A percentile compares a stretch with the other conserved stretches of the same genome.
These are phyloP conservation scores for Friedmanniomyces endolithicus DNA, from an alignment of 495 filamentous ascomycete species.

Conservation along the genomic window DNA sequence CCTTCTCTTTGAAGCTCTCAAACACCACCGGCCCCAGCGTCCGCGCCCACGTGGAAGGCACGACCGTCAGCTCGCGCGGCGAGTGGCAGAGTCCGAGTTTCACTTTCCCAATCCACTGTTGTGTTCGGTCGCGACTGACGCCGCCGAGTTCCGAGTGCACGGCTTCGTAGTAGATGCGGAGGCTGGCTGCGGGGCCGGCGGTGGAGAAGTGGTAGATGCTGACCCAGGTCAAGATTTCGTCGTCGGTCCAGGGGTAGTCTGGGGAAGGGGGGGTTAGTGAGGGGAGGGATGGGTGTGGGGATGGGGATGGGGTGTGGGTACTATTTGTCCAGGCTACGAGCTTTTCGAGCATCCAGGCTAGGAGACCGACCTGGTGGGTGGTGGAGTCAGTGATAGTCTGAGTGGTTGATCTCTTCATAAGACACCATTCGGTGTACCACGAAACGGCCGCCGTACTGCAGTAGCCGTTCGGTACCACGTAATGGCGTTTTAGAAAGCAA, in stretches of 20 bases:
- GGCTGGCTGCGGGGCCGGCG: conserved; percentile 44
- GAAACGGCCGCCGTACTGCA: too few relatives aligned
- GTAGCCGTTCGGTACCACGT: too few relatives aligned
- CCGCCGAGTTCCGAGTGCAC: conserved; percentile 3
- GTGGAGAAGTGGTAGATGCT: conserved; percentile 49
- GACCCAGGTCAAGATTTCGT: conserved; percentile 55
- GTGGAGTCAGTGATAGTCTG: too few relatives aligned
- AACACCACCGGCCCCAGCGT: conserved; percentile 24
- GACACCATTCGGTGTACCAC: too few relatives aligned
- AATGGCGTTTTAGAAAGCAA: too few relatives aligned
- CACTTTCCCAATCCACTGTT: conserved; percentile 17
- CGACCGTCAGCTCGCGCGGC: conserved; percentile 19
- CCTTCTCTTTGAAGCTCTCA: conserved; percentile 27
- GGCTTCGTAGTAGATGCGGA: conserved; percentile 51
- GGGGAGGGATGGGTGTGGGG: too few relatives aligned
- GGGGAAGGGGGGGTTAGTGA: too few relatives aligned
- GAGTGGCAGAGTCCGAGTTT: conserved; percentile 20
- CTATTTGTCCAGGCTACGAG: conserved; percentile 54
- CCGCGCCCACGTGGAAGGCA: conserved; percentile 17
- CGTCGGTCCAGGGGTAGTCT: conserved; percentile 51
- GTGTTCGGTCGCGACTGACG: conserved; percentile 1
- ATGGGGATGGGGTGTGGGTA: too few relatives aligned
- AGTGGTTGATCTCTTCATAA: too few relatives aligned
- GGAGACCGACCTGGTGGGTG: conserved; percentile 34
- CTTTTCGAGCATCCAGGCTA: conserved; percentile 62